A percentile compares a stretch with the other conserved stretches of the same genome.
These are phyloP conservation scores for Nannochloropsis salina DNA, from an alignment of 108 stramenopile species.

Conservation along the genomic window DNA sequence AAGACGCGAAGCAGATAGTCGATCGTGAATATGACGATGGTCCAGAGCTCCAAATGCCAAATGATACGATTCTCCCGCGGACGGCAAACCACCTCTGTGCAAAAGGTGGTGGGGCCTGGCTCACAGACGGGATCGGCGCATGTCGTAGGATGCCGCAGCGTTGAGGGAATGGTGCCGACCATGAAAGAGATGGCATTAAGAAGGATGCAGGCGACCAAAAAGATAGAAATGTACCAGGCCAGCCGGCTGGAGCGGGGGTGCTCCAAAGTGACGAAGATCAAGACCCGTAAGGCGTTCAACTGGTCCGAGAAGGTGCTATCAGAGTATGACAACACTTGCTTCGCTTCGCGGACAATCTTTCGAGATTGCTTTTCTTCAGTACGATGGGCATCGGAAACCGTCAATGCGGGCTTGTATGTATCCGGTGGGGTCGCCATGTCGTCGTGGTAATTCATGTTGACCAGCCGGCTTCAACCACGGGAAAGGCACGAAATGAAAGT, in stretches of 20 bases:
- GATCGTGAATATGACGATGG: background rate
- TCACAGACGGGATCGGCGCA: background rate
- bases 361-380: slow-evolving; percentile 16
- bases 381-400: background rate
- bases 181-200: background rate
- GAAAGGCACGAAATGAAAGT: too few relatives aligned
- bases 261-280: slow-evolving; percentile 10
- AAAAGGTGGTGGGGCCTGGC: background rate
- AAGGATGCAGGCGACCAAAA: background rate
- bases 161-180: background rate
- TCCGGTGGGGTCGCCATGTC: too few relatives aligned
- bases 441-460: too few relatives aligned
- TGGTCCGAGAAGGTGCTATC: slow-evolving; percentile 17
- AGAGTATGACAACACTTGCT: background rate
- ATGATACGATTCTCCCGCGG: background rate
- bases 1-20: slow-evolving; percentile 18
- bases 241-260: slow-evolving; percentile 3
- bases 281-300: background rate
- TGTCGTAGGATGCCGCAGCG: background rate
- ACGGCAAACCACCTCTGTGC: background rate
- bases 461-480: too few relatives aligned
- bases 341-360: slow-evolving; percentile 6
- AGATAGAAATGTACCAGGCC: background rate
- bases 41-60: background rate
- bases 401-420: background rate